Conservation (phyloP, 805 yeast species). For the Schwanniomyces yamadae region DNA sequence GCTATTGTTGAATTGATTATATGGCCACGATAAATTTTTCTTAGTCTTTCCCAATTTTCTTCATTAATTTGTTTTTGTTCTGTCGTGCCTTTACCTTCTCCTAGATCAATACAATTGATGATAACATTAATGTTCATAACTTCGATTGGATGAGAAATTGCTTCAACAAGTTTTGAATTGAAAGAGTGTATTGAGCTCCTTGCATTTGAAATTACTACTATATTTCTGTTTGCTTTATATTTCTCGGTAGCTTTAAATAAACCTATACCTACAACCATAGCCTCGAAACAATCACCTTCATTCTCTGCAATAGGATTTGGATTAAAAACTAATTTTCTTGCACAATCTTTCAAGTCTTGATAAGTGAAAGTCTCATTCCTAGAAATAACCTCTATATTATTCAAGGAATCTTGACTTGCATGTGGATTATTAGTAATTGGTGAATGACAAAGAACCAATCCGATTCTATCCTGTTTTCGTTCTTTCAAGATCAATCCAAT, state of each 20-base stretch:
- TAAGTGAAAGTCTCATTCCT: slow-evolving; percentile 22
- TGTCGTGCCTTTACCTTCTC: not conserved
- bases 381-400: slow-evolving; percentile 18
- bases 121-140: slow-evolving; percentile 15
- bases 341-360: slow-evolving; percentile 13
- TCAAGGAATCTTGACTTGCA: slow-evolving; percentile 12
- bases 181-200: slow-evolving; percentile 12
- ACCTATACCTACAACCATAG: slow-evolving; percentile 36
- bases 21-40: slow-evolving; percentile 9
- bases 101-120: slow-evolving; percentile 14
- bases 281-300: slow-evolving; percentile 24
- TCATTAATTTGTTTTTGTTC: slow-evolving; percentile 8
- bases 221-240: slow-evolving; percentile 34
- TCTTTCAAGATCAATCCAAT: slow-evolving; percentile 23
- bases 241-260: slow-evolving; percentile 27
- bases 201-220: slow-evolving; percentile 34
- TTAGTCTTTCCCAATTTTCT: slow-evolving; percentile 8
- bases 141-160: slow-evolving; percentile 12
- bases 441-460: slow-evolving; percentile 30
- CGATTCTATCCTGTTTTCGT: slow-evolving; percentile 40
- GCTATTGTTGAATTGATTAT: slow-evolving; percentile 14
- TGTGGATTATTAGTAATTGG: slow-evolving; percentile 14
- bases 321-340: slow-evolving; percentile 8
- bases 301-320: slow-evolving; percentile 6
- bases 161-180: slow-evolving; percentile 12